Base-by-base conservation (phyloP, 2,329 filamentous ascomycete genomes). In the Purpureocillium takamizusanense region DNA sequence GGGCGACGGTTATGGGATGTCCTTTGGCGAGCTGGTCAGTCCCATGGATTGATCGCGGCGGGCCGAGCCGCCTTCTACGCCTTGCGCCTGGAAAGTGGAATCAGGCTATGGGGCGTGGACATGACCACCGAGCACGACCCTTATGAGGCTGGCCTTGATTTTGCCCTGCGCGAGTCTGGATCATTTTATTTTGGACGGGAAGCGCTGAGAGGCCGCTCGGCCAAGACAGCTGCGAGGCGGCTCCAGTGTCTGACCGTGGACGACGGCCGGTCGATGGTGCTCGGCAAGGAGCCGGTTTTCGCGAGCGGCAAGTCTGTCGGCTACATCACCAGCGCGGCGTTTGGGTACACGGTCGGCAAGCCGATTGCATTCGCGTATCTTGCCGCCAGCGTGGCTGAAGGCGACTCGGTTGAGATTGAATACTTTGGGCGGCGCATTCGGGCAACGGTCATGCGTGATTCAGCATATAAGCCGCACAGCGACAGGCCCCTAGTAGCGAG, bases 251-350 rank as follows among this genome's bases (percentile, higher is more conserved):
- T 81, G 2, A 72, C 67, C 0, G 48, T 81, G 23, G 64, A 79
- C 31, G 74, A 81, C 42, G 69, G 72, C 0, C 55, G 51, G 4
- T 79, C 75, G 0, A 60, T 80, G 45, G 65, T 79, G 0, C 53
- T 81, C 1, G 76, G 76, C 6, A 80, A 80, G 49, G 77, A 81
- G 50, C 77, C 78, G 0, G 73, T 81, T 0, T 78, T 69, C 39
- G 45, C 63, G 12, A 51, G 66, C 3, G 67, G 65, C 8, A 55
- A 65, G 38, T 46, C 66, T 0, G 61, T 60, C 1, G 76, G 78
- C 0, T 81, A 81, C 43, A 62, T 81, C 18, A 79, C 75, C 2
- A 80, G 66, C 37, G 69, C 76, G 1, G 74, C 71, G 0, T 81
- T 79, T 48, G 77, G 72, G 0, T 80, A 75, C 47, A 75, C 70